Evolutionary conservation across 192 early-diverging fungal species (phyloP).

Genomic region (Mortierella alpina): DNA sequence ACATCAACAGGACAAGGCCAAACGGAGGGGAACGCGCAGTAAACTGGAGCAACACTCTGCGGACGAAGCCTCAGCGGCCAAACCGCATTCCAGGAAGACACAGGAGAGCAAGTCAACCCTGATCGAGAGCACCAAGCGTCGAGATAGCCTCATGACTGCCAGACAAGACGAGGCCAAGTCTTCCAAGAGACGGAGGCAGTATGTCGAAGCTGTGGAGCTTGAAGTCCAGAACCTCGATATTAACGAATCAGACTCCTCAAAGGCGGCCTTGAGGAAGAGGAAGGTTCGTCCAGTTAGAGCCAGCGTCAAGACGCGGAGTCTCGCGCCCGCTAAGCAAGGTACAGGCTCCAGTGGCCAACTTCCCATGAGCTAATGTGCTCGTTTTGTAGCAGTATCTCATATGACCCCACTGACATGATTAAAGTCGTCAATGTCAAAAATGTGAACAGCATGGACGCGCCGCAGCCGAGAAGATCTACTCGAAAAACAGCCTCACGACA

Average conservation of each 20-base stretch:
- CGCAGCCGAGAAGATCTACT: constrained; percentile 8
- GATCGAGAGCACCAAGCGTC: background rate
- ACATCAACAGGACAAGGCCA: background rate
- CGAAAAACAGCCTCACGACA: constrained; percentile 11
- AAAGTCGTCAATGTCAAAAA: constrained; percentile 14
- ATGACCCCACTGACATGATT: constrained; percentile 20
- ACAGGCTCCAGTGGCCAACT: background rate
- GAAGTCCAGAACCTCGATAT: constrained; percentile 25
- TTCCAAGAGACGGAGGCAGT: constrained; percentile 8
- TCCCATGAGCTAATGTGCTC: background rate
- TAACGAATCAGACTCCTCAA: background rate
- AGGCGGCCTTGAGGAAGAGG: background rate
- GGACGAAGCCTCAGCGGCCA: background rate
- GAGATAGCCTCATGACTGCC: background rate
- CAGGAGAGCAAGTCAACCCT: background rate
- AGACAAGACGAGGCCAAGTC: background rate
- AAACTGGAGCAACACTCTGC: no score
- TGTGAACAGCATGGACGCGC: constrained; percentile 10
- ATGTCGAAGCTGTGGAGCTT: constrained; percentile 2
- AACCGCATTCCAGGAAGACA: background rate
- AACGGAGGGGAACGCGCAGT: background rate
- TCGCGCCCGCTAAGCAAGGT: constrained; percentile 1
- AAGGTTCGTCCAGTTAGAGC: no score
- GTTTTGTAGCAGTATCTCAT: background rate
- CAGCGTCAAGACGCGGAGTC: no score